A percentile compares a stretch with the other conserved stretches of the same genome.
Conservation (phyloP, 192 early-diverging fungal genomes). For the Umbelopsis sp. region DNA sequence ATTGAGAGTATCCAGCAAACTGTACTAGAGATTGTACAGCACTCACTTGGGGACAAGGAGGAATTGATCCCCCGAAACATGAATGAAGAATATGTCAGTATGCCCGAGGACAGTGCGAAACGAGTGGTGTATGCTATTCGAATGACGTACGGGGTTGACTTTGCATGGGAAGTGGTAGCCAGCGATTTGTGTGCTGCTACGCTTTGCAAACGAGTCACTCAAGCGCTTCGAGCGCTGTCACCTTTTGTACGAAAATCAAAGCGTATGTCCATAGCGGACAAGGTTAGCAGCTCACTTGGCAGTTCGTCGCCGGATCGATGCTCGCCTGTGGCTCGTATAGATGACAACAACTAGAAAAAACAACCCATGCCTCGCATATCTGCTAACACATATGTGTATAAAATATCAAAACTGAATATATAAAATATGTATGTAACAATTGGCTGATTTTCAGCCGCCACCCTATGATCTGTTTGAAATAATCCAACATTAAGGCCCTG, state of each 20-base stretch:
- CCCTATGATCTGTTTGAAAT: no score
- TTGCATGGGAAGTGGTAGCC: slow-evolving; percentile 75
- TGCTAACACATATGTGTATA: no score
- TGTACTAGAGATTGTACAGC: slow-evolving; percentile 48
- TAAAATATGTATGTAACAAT: no score
- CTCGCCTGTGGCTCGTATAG: slow-evolving; percentile 18
- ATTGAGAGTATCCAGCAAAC: slow-evolving; percentile 37
- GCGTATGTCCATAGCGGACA: slow-evolving; percentile 7
- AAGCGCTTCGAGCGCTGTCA: slow-evolving; percentile 1
- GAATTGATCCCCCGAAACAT: slow-evolving; percentile 46
- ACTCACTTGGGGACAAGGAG: slow-evolving; percentile 46
- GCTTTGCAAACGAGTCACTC: slow-evolving; percentile 33
- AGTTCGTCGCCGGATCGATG: slow-evolving; percentile 23
- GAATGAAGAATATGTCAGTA: slow-evolving; percentile 57
- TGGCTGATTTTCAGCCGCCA: no score
- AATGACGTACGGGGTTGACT: slow-evolving; percentile 86
- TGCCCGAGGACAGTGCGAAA: slow-evolving; percentile 62
- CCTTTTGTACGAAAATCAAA: slow-evolving; percentile 4
- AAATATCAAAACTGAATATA: no score
- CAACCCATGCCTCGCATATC: no score
- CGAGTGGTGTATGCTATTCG: slow-evolving; percentile 84
- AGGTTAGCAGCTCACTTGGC: slow-evolving; percentile 17
- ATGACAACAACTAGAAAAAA: slow-evolving; percentile 12
- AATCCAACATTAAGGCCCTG: no score
- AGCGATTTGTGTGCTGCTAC: slow-evolving; percentile 50